phyloP scores from a whole-genome alignment of 2,329 filamentous ascomycete genomes.

The Colletotrichum limetticola region DNA sequence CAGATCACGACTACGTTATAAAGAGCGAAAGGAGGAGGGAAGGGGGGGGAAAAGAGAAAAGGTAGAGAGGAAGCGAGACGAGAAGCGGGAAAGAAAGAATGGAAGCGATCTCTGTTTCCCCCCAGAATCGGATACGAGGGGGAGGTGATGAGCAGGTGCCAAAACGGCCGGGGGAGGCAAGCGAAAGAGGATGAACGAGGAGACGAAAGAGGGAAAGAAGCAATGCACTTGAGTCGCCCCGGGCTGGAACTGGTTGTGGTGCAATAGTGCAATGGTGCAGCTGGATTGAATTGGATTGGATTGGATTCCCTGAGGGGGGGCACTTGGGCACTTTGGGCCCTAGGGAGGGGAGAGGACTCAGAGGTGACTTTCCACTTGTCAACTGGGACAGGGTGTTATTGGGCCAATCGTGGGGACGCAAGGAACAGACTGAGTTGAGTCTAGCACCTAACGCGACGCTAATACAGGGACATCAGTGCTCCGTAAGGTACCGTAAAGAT shows the following conservation, averaged over 20 bases:
- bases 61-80: constrained; percentile 22
- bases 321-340: no score
- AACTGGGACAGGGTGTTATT: constrained; percentile 8
- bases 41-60: background rate
- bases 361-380: background rate
- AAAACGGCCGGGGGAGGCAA: background rate
- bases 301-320: background rate
- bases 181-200: constrained; percentile 10
- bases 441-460: constrained; percentile 15
- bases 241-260: background rate
- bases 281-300: background rate
- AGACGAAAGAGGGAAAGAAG: constrained; percentile 17
- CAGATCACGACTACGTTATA: no score
- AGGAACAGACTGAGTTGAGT: constrained; percentile 22
- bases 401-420: constrained; percentile 26
- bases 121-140: constrained; percentile 35
- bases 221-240: constrained; percentile 6
- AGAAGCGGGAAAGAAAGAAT: constrained; percentile 14
- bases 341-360: background rate
- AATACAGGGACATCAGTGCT: constrained; percentile 1
- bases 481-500: background rate
- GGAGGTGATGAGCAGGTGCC: constrained; percentile 10
- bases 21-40: no score
- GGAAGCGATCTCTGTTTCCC: constrained; percentile 30
- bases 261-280: background rate